Base-by-base conservation (phyloP, 208 protist genomes). In the Crithidia expoeki region DNA sequence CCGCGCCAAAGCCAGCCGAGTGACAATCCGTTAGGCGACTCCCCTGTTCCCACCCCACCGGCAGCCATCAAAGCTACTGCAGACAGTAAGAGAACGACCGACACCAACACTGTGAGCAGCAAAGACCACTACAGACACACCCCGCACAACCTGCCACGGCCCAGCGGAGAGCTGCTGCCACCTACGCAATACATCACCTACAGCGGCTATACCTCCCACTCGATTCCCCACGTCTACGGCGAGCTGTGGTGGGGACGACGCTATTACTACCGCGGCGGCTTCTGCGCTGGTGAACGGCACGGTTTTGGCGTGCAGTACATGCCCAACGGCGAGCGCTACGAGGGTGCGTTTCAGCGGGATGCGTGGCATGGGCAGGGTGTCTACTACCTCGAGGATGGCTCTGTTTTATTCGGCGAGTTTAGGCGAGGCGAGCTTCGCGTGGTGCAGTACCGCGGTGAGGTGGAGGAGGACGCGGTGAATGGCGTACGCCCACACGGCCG, bases 201-300 rank as follows among this genome's bases (percentile, higher is more conserved):
- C 74, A 63, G 79, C 33, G 92, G 92, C 21, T 94, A 94, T 74
- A 90, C 77, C 6, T 83, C 79, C 4, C 65, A 77, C 49, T 59
- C 71, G 19, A 67, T 88, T 7, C 92, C 92, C 25, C 89, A 95
- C 59, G n/a, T 94, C 7, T 93, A 80, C 56, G 92, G 92, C 4
- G 84, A 88, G 59, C 46, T 95, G 21, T 97, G 92, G 92, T 93
- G 80, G 81, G 84, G 87, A 11, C 46, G 68, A 16, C 49, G 68
- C 38, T 71, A 65, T 17, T 93, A 90, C 74, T 94, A 94, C 61
- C 42, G 70, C 50, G 89, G 91, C 27, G 74, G 65, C 17, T 96
- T 94, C 73, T 55, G 72, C 25, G 56, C 81, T 23, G 91, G 89
- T 32, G 76, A 78, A 53, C 79, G 80, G 23, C 74, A 85, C 61